Base-by-base conservation (phyloP, 108 stramenopile species). In the Fragilaria crotonensis region DNA sequence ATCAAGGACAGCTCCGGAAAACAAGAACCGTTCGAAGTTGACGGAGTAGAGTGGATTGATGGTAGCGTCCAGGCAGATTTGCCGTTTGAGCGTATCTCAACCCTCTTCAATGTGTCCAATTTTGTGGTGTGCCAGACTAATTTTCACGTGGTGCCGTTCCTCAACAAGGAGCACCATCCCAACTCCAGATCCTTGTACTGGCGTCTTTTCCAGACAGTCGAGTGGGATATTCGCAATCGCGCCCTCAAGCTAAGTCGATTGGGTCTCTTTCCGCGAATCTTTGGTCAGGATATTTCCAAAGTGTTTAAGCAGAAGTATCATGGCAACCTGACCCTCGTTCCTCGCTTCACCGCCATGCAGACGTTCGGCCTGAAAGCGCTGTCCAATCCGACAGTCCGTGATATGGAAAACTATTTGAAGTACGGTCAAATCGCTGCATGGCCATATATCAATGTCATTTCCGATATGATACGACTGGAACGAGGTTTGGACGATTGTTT, bases 31-130 rank as follows among this genome's bases (percentile, higher is more conserved):
- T 96, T 96, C 62, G 95, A 96, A 59, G 90, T 96, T 33, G 95
- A 96, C 62, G 95, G 95, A 32, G 90, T 94, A 0, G 90, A 93
- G 51, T 95, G 91, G 91, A 95, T 95, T 48, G 94, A 95, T 61
- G 94, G 94, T 22, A 83, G 81, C 54, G 90, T 95, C 33, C 90
- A 93, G 59, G 94, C 94, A 36, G 94, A 95, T 73, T 62, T 95
- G 7, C 94, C 94, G 1, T 93, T 95, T 77, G 89, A 91, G 64
- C 70, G 90, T 5, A 95, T 95, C 59, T 77, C 88, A 3, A 91
- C 94, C 17, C 71, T 95, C 0, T 95, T 95, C 77, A 91, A 90
- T 59, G 87, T 95, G 3, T 76, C 83, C 33, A 89, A 89, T 55
- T 95, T 73, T 59, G 81, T 95, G 56, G 94, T 95, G 27, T 83